phyloP scores from a whole-genome alignment of 352 stramenopile genomes.

The Phytopythium sindhum region DNA sequence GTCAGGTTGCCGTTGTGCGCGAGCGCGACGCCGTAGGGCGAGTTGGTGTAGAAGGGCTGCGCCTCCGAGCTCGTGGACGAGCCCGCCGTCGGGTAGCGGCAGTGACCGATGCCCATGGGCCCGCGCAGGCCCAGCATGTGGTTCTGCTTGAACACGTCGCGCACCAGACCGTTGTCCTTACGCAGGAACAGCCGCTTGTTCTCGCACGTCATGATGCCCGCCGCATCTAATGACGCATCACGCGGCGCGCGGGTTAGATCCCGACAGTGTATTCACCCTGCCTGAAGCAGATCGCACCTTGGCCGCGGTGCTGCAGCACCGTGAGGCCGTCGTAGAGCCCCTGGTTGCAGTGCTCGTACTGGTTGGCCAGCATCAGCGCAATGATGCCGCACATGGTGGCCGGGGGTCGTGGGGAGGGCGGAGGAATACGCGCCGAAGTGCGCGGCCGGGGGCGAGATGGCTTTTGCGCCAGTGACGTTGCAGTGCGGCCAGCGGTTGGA shows the following conservation, averaged over 20 bases:
- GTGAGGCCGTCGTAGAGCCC: conserved; percentile 96
- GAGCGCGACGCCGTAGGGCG: conserved; percentile 97
- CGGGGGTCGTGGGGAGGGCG: conserved; percentile 1
- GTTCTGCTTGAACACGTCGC: conserved; percentile 98
- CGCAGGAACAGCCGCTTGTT: conserved; percentile 93
- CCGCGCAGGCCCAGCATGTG: conserved; percentile 96
- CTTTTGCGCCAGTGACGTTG: conserved; percentile 4
- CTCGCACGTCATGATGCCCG: conserved; percentile 96
- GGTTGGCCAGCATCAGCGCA: conserved; percentile 93
- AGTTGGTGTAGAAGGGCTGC: conserved; percentile 99
- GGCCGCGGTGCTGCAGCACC: conserved; percentile 97
- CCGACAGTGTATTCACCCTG: background rate
- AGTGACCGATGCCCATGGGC: conserved; percentile 97
- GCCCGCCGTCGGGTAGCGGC: conserved; percentile 97
- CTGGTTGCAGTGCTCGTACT: conserved; percentile 93
- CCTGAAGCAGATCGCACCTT: conserved; percentile 51
- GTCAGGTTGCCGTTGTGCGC: conserved; percentile 99
- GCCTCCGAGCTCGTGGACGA: conserved; percentile 88
- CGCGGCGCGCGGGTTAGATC: background rate
- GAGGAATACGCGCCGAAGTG: background rate
- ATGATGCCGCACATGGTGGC: conserved; percentile 98
- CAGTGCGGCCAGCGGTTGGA: background rate
- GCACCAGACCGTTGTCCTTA: conserved; percentile 98
- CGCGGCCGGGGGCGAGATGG: conserved; percentile 1
- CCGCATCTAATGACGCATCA: conserved; percentile 49